Evolutionary conservation across 805 yeast species (phyloP).

Genomic region (Danielia reshetovae): DNA sequence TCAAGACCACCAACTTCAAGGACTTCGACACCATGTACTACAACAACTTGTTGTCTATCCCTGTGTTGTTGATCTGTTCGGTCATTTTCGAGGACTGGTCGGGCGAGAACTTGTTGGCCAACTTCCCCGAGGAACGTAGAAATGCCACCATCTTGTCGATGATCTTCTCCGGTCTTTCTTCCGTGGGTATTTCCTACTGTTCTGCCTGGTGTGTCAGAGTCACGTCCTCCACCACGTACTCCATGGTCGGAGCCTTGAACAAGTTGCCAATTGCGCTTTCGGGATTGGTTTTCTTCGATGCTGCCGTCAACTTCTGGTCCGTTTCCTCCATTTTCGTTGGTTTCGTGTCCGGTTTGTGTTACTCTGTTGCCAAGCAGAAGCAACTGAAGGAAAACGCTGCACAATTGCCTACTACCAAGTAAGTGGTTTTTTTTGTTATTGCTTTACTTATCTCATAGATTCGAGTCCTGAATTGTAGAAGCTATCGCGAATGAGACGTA

Average conservation of each 20-base stretch:
- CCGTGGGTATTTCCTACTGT: conserved; percentile 97
- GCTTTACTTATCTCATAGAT: too few species aligned
- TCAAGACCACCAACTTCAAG: conserved; percentile 92
- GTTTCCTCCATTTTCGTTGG: conserved; percentile 90
- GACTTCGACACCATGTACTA: conserved; percentile 96
- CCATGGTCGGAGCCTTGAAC: conserved; percentile 99
- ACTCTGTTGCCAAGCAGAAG: conserved; percentile 92
- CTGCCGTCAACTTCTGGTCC: conserved; percentile 90
- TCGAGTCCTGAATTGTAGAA: too few species aligned
- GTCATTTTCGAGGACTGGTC: conserved; percentile 92
- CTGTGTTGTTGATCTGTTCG: conserved; percentile 75
- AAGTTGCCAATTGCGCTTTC: conserved; percentile 95
- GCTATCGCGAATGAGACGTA: too few species aligned
- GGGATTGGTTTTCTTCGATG: conserved; percentile 92
- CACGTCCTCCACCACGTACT: conserved; percentile 95
- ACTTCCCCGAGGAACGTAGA: conserved; percentile 76
- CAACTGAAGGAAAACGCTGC: conserved; percentile 52
- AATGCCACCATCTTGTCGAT: conserved; percentile 70
- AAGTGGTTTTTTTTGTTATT: too few species aligned
- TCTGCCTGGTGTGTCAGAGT: conserved; percentile 99
- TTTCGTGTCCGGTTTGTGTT: conserved; percentile 91
- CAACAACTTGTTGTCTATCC: conserved; percentile 91
- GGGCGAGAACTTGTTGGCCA: conserved; percentile 61
- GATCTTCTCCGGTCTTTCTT: conserved; percentile 89
- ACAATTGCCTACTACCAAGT: conserved; percentile 26